Conservation (phyloP, 306 rosid genomes). For the Echinosophora koreensis region DNA sequence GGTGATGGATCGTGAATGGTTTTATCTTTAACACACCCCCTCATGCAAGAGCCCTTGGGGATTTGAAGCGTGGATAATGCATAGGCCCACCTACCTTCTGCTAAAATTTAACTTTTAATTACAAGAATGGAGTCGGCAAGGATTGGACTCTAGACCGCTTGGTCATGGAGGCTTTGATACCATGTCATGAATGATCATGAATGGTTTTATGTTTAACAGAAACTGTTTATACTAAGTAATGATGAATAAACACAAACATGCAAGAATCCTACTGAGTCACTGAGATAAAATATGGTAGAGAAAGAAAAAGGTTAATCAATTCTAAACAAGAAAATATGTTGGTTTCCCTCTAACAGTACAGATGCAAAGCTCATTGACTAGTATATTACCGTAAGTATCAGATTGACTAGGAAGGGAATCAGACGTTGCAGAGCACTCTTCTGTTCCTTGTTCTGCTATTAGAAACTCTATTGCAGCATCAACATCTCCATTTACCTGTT, state of each 20-base stretch:
- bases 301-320: not conserved
- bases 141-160: not conserved
- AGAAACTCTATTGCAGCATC: constrained; percentile 84
- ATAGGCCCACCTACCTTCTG: not conserved
- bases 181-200: not conserved
- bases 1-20: not conserved
- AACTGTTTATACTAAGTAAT: not conserved
- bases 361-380: constrained; percentile 44
- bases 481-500: constrained; percentile 73
- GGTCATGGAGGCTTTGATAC: not conserved
- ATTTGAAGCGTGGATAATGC: not conserved
- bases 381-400: constrained; percentile 60
- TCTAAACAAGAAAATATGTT: constrained; percentile 30
- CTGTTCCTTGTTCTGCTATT: constrained; percentile 74
- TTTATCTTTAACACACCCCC: not conserved
- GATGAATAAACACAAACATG: constrained; percentile 29
- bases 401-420: constrained; percentile 53
- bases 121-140: too few relatives aligned
- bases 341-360: constrained; percentile 32
- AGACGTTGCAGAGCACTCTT: constrained; percentile 55
- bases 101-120: not conserved
- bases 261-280: not conserved
- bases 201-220: not conserved
- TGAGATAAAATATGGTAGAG: not conserved
- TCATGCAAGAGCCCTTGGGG: not conserved